Evolutionary conservation across 768 basidiomycete species (phyloP).

Genomic region (Lyophyllum atratum): DNA sequence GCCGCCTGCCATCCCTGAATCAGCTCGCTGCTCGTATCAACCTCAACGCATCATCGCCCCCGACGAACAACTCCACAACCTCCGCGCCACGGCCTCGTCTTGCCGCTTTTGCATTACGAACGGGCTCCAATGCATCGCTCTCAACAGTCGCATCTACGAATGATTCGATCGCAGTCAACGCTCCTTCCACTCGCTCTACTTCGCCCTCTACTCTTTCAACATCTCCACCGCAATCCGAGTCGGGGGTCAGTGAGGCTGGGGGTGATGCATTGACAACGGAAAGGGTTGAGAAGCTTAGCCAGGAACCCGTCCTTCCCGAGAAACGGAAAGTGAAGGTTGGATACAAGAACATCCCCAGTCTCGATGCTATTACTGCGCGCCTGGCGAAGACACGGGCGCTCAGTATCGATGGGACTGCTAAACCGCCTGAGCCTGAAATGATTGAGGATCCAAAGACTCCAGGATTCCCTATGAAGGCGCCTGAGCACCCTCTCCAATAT

Average conservation of each 20-base stretch:
- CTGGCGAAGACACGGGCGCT: slow-evolving; percentile 71
- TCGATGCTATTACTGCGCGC: slow-evolving; percentile 83
- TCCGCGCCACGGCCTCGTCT: slow-evolving; percentile 66
- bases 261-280: slow-evolving; percentile 67
- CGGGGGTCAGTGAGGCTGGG: slow-evolving; percentile 30
- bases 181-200: slow-evolving; percentile 63
- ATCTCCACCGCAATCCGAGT: slow-evolving; percentile 48
- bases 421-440: slow-evolving; percentile 76
- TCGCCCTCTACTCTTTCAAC: slow-evolving; percentile 59
- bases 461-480: slow-evolving; percentile 66
- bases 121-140: slow-evolving; percentile 55
- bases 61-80: slow-evolving; percentile 23
- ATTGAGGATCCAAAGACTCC: slow-evolving; percentile 85
- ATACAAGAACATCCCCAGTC: slow-evolving; percentile 86
- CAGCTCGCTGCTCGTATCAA: slow-evolving; percentile 81
- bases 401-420: slow-evolving; percentile 62
- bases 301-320: slow-evolving; percentile 42
- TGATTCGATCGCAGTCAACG: slow-evolving; percentile 71
- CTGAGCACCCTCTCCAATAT: slow-evolving; percentile 85
- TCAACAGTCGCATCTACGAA: slow-evolving; percentile 51
- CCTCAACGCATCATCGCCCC: slow-evolving; percentile 34
- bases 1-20: slow-evolving; percentile 72
- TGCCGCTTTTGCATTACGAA: slow-evolving; percentile 72
- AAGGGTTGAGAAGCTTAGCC: slow-evolving; percentile 63
- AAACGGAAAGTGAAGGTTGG: slow-evolving; percentile 50